Evolutionary conservation across 345 rosid genomes (phyloP).

Genomic region (Arabis hirsuta): DNA sequence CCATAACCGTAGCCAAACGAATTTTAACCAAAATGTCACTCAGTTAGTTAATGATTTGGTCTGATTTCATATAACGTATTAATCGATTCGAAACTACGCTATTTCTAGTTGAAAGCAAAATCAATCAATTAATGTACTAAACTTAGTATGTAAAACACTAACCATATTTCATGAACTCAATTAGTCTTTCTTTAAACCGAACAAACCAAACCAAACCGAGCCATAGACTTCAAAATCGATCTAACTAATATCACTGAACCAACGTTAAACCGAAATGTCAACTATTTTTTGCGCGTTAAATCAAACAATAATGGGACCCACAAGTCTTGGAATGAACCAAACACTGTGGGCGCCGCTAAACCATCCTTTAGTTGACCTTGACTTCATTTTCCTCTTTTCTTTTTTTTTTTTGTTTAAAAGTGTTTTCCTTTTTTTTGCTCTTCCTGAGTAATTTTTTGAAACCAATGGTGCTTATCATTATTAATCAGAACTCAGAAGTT

Average conservation of each 20-base stretch:
- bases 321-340: slow-evolving; percentile 20
- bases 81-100: no score
- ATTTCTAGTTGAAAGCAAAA: no score
- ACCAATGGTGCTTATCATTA: no score
- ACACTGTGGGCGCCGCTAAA: slow-evolving; percentile 24
- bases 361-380: slow-evolving; percentile 36
- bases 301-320: slow-evolving; percentile 14
- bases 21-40: no score
- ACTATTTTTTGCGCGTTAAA: slow-evolving; percentile 21
- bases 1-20: no score
- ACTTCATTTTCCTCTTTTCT: not conserved
- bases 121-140: no score
- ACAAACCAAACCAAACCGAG: not conserved
- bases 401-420: not conserved
- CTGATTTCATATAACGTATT: no score
- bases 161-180: no score
- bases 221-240: not conserved
- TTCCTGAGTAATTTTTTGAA: not conserved
- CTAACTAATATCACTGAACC: not conserved
- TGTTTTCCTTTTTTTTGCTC: not conserved
- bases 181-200: not conserved
- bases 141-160: no score
- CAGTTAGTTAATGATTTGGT: no score
- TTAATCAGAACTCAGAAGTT: no score
- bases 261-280: not conserved